These are phyloP conservation scores for Sporobolus alterniflorus DNA, from an alignment of 202 grass and related monocot species.

Conservation along the genomic window DNA sequence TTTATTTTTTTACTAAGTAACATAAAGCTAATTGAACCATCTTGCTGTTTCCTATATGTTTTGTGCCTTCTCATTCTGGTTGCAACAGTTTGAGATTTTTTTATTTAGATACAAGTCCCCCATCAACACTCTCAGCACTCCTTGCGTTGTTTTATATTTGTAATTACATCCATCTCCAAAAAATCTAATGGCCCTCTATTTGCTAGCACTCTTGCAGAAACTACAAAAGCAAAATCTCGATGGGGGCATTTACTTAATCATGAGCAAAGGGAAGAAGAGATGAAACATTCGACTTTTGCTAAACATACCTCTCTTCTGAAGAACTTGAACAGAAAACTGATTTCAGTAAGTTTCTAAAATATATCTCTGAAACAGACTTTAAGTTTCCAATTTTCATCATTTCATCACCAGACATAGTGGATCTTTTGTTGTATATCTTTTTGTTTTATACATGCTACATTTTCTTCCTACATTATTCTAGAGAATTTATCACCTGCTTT, in stretches of 20 bases:
- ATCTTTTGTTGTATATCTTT: not conserved
- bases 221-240: slow-evolving; percentile 69
- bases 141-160: too few species aligned
- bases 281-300: slow-evolving; percentile 59
- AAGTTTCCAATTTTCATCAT: not conserved
- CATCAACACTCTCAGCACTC: too few species aligned
- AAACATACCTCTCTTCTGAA: slow-evolving; percentile 81
- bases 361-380: slow-evolving; percentile 20
- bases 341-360: slow-evolving; percentile 59
- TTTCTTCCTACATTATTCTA: not conserved
- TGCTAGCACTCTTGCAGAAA: slow-evolving; percentile 92
- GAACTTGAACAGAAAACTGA: slow-evolving; percentile 78
- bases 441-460: not conserved
- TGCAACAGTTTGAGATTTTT: too few species aligned
- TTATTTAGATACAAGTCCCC: too few species aligned
- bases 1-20: too few species aligned
- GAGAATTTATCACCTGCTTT: slow-evolving; percentile 22
- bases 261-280: slow-evolving; percentile 66
- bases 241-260: slow-evolving; percentile 65
- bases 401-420: not conserved
- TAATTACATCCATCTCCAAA: slow-evolving; percentile 40
- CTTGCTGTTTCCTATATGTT: too few species aligned
- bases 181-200: slow-evolving; percentile 54
- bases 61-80: too few species aligned
- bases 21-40: too few species aligned